Evolutionary conservation across 2,329 filamentous ascomycete species (phyloP), one percentile per base, ranked within the genome.

Genomic region (Stagonosporopsis vannaccii): DNA sequence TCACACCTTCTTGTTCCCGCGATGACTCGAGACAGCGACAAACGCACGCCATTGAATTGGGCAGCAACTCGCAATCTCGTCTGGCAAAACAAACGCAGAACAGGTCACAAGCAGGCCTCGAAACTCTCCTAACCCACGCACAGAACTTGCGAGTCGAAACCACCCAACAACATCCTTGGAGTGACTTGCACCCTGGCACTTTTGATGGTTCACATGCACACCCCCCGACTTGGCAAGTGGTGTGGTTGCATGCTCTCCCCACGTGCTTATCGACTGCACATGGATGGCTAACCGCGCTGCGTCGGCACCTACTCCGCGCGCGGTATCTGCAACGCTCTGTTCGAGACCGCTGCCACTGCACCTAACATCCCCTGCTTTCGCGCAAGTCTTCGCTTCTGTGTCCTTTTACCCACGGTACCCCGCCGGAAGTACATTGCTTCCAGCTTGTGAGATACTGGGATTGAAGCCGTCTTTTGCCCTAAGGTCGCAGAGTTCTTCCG

Each of bases 191-290:
- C 61, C 65, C 59, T 58, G 56, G 51, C 58, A 57, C 36, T 53
- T 59, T 50, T 57, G 39, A 44, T 56, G 28, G 68, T 63, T 69
- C 72, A 73, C 71, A 71, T 73, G 72, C 51, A 44, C 68, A 69
- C 51, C 60, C 63, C 65, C 61, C 50, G 63, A 56, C 67, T 69
- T 64, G 63, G 70, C 68, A 61, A 44, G 47, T 58, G 50, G 49
- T 59, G 58, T 59, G 49, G 58, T 64, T 59, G 59, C 54, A 54
- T 65, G 53, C 57, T 56, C 41, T 56, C 67, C 71, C 71, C 71
- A 74, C 72, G 71, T 73, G 71, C 71, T 73, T 72, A 73, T 74
- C 67, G 56, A 58, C 35, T 13, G 22, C 46, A 36, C 35, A 32
- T 56, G 52, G 46, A 22, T 56, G 52, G 46, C 41, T 56, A 51